Percentiles rank a stretch among this genome's conserved stretches.
These are phyloP conservation scores for fission yeast (Schizosaccharomyces pombe) DNA, from an alignment of 805 yeast species.

Conservation along the genomic window DNA sequence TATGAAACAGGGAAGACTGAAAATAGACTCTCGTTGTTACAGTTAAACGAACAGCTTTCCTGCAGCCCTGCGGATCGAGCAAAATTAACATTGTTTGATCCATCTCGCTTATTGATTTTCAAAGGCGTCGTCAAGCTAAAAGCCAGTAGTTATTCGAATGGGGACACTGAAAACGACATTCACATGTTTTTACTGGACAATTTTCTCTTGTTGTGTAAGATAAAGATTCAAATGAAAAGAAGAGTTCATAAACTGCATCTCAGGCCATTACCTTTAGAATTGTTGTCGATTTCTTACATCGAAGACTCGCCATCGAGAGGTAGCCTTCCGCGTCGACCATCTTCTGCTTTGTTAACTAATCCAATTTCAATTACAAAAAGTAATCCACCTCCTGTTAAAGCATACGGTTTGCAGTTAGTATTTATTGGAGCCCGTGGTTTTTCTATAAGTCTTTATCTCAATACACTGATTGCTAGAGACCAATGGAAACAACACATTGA, in stretches of 20 bases:
- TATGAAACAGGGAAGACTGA: slow-evolving; percentile 82
- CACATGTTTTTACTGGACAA: slow-evolving; percentile 77
- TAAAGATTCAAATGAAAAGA: slow-evolving; percentile 66
- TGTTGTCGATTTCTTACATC: slow-evolving; percentile 28
- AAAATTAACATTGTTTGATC: slow-evolving; percentile 63
- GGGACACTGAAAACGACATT: slow-evolving; percentile 38
- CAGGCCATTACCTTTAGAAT: slow-evolving; percentile 22
- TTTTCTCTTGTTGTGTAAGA: slow-evolving; percentile 60
- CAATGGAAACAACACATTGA: slow-evolving; percentile 59
- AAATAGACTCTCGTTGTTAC: slow-evolving; percentile 70
- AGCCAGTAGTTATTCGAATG: slow-evolving; percentile 42
- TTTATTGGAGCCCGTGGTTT: slow-evolving; percentile 28
- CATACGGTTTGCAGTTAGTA: slow-evolving; percentile 25
- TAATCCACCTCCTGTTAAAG: slow-evolving; percentile 7
- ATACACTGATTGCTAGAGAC: slow-evolving; percentile 36
- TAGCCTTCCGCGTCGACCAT: neutral
- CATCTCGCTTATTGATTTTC: slow-evolving; percentile 53
- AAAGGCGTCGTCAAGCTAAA: slow-evolving; percentile 55
- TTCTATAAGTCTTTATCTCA: slow-evolving; percentile 20
- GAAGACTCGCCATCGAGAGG: slow-evolving; percentile 47
- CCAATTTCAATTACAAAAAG: neutral
- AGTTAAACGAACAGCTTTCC: slow-evolving; percentile 62
- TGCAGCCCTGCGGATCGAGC: slow-evolving; percentile 63
- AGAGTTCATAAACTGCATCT: slow-evolving; percentile 82
- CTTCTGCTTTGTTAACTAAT: neutral